These are phyloP conservation scores for Endocalyx cinctus DNA, from an alignment of 2,329 filamentous ascomycete species.

Conservation along the genomic window DNA sequence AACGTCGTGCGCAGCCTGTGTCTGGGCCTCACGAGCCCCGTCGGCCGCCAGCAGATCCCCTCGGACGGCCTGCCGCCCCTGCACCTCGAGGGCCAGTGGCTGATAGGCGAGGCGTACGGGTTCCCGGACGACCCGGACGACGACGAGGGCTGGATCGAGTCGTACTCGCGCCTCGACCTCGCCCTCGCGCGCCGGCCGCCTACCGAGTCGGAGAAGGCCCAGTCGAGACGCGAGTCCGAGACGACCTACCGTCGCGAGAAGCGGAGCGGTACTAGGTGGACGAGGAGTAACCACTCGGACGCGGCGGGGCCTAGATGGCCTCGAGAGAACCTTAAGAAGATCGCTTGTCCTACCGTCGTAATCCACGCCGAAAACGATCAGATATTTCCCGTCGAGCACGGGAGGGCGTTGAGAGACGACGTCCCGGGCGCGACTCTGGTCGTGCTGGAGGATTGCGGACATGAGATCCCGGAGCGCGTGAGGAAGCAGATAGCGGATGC, in stretches of 20 bases:
- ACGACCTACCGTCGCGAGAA: constrained; percentile 14
- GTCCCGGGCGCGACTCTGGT: constrained; percentile 18
- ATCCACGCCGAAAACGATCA: constrained; percentile 26
- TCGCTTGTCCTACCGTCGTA: constrained; percentile 23
- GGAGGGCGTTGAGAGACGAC: constrained; percentile 18
- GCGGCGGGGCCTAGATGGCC: constrained; percentile 19
- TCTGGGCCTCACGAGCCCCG: constrained; percentile 19
- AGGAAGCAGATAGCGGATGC: constrained; percentile 2
- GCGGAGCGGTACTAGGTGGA: constrained; percentile 20
- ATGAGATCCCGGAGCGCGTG: constrained; percentile 28
- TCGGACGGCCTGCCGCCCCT: constrained; percentile 9
- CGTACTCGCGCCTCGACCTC: constrained; percentile 8
- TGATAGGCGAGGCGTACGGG: constrained; percentile 7
- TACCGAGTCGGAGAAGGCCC: constrained; percentile 11
- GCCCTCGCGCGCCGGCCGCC: constrained; percentile 8
- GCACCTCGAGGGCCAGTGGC: constrained; percentile 6
- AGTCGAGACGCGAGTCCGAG: constrained; percentile 10
- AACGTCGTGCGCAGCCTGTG: constrained; percentile 17
- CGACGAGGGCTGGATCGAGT: constrained; percentile 12
- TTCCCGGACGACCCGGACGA: constrained; percentile 9
- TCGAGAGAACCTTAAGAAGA: constrained; percentile 14
- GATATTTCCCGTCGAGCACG: constrained; percentile 21
- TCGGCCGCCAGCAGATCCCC: constrained; percentile 11
- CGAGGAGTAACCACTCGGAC: constrained; percentile 23
- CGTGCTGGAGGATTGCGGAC: constrained; percentile 9